These are phyloP conservation scores for Curvularia eragrostidis DNA, from an alignment of 2,329 filamentous ascomycete genomes.

Conservation along the genomic window DNA sequence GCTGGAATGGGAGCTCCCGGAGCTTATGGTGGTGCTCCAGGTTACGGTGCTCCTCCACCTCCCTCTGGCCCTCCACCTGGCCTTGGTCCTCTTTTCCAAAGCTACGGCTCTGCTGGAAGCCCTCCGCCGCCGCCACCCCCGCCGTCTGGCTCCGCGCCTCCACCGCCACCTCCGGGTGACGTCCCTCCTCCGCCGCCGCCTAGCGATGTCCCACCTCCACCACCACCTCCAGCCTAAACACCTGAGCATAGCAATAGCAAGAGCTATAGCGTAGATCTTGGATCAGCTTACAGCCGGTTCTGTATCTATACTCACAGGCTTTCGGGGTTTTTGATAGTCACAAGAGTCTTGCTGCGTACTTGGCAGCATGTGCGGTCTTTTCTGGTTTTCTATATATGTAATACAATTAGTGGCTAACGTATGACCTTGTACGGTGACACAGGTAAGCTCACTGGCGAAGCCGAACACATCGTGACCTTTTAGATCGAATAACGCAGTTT, in stretches of 20 bases:
- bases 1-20: slow-evolving; percentile 38
- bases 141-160: slow-evolving; percentile 64
- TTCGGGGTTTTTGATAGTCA: slow-evolving; percentile 5
- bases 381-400: slow-evolving; percentile 7
- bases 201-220: slow-evolving; percentile 62
- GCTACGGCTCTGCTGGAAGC: slow-evolving; percentile 62
- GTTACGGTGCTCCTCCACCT: slow-evolving; percentile 49
- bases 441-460: slow-evolving; percentile 17
- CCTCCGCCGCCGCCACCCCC: slow-evolving; percentile 70
- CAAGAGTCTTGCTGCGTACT: slow-evolving; percentile 1
- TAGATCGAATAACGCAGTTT: slow-evolving; percentile 1
- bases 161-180: slow-evolving; percentile 66
- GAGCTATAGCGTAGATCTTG: slow-evolving; percentile 3
- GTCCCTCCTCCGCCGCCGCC: slow-evolving; percentile 61
- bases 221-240: slow-evolving; percentile 37
- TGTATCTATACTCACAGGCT: slow-evolving; percentile 3
- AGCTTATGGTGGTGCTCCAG: slow-evolving; percentile 56
- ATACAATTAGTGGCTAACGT: slow-evolving; percentile 6
- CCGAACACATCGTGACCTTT: slow-evolving; percentile 9
- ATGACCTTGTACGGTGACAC: slow-evolving; percentile 4
- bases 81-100: slow-evolving; percentile 71
- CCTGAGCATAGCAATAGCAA: not conserved
- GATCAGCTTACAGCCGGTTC: not conserved
- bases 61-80: slow-evolving; percentile 59
- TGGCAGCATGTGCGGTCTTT: slow-evolving; percentile 1